Conservation (phyloP, 495 filamentous ascomycete genomes). For the Apiosordaria backusii region DNA sequence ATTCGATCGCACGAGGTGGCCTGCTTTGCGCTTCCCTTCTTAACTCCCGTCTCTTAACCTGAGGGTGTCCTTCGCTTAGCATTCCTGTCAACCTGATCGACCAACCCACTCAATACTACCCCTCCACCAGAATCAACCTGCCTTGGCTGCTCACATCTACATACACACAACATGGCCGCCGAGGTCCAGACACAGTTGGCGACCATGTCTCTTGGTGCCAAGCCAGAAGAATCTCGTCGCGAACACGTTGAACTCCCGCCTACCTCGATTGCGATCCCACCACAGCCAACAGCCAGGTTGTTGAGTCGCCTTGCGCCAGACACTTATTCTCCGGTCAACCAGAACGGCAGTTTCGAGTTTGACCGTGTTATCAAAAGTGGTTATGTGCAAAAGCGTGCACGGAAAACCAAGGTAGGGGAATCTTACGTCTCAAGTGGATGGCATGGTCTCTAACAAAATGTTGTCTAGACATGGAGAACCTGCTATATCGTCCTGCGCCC, state of each 20-base stretch:
- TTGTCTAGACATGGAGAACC: slow-evolving; percentile 72
- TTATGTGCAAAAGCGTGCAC: slow-evolving; percentile 77
- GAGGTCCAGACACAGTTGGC: slow-evolving; percentile 29
- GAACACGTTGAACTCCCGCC: slow-evolving; percentile 20
- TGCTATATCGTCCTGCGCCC: slow-evolving; percentile 88
- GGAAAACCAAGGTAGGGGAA: slow-evolving; percentile 80
- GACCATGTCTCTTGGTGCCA: slow-evolving; percentile 19
- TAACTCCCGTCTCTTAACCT: neutral
- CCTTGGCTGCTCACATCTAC: slow-evolving; percentile 11
- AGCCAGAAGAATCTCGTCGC: slow-evolving; percentile 16
- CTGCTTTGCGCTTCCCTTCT: slow-evolving; percentile 1
- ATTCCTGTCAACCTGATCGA: slow-evolving; percentile 6
- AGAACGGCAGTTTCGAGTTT: slow-evolving; percentile 93
- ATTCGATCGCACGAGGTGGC: neutral
- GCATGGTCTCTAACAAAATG: slow-evolving; percentile 12
- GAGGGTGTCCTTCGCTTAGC: slow-evolving; percentile 30
- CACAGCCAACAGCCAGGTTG: slow-evolving; percentile 16
- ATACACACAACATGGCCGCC: slow-evolving; percentile 28
- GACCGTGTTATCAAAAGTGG: slow-evolving; percentile 89
- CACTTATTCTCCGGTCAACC: slow-evolving; percentile 65
- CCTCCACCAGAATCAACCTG: too few relatives aligned
- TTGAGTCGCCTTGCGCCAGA: slow-evolving; percentile 27
- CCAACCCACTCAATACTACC: slow-evolving; percentile 7
- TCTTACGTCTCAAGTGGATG: neutral
- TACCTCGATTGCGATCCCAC: slow-evolving; percentile 24